Conservation (phyloP, 2,329 filamentous ascomycete species). For the Paracorniculantispora psalliotae region DNA sequence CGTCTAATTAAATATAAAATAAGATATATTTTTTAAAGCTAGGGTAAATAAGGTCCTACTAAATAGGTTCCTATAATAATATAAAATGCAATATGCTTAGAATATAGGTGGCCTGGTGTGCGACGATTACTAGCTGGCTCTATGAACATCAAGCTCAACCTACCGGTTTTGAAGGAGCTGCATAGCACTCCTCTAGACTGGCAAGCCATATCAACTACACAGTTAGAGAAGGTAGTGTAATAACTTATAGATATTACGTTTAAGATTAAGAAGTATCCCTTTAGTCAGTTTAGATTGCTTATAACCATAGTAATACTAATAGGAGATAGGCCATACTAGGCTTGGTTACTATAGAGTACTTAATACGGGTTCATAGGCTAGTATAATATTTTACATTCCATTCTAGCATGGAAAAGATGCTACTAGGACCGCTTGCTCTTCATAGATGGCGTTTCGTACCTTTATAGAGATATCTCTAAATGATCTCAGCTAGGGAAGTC, state of each 20-base stretch:
- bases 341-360: neutral
- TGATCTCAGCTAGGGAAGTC: conserved; percentile 24
- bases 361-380: conserved; percentile 15
- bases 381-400: conserved; percentile 18
- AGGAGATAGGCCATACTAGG: neutral
- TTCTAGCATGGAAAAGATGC: conserved; percentile 1
- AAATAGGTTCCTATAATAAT: too few relatives aligned
- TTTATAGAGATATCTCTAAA: conserved; percentile 20
- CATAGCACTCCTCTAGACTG: conserved; percentile 31
- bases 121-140: too few relatives aligned
- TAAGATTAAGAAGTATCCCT: conserved; percentile 29
- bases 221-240: conserved; percentile 27
- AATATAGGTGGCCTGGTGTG: too few relatives aligned
- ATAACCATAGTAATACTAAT: neutral
- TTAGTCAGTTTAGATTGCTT: conserved; percentile 25
- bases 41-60: too few relatives aligned
- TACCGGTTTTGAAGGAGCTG: too few relatives aligned
- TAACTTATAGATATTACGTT: conserved; percentile 28
- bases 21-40: too few relatives aligned
- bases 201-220: conserved; percentile 22
- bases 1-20: too few relatives aligned
- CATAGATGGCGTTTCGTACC: conserved; percentile 16
- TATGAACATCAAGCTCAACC: too few relatives aligned
- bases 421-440: conserved; percentile 23
- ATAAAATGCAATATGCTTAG: too few relatives aligned